phyloP scores from a whole-genome alignment of 108 stramenopile genomes.

The Skeletonema tropicum region DNA sequence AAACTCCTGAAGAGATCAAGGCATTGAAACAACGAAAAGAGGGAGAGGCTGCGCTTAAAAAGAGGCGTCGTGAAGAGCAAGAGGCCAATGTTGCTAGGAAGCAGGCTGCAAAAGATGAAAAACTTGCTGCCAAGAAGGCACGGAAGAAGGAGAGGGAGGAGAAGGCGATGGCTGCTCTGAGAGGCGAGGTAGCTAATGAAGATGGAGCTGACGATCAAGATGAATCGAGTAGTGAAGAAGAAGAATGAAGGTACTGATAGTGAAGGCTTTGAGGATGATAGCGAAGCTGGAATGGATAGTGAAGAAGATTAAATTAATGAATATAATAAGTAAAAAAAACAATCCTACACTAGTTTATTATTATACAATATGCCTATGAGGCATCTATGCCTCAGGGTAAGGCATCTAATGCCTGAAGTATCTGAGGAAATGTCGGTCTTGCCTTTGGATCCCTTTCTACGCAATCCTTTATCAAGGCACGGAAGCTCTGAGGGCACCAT shows the following conservation, averaged over 20 bases:
- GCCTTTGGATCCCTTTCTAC: conserved; percentile 67
- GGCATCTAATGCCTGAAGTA: conserved; percentile 69
- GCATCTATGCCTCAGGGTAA: conserved; percentile 49
- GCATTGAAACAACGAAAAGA: conserved; percentile 69
- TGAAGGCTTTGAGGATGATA: conserved; percentile 10
- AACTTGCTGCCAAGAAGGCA: conserved; percentile 67
- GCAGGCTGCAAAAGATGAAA: conserved; percentile 73
- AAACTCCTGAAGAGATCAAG: conserved; percentile 74
- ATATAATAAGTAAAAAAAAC: background rate
- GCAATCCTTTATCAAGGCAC: conserved; percentile 75
- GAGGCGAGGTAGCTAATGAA: conserved; percentile 43
- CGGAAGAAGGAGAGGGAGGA: conserved; percentile 78
- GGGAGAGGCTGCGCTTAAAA: conserved; percentile 66
- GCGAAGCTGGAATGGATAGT: conserved; percentile 18
- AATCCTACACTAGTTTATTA: background rate
- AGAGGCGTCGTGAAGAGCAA: conserved; percentile 79
- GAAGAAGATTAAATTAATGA: conserved; percentile 9
- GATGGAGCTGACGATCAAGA: conserved; percentile 30
- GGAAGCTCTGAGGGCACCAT: conserved; percentile 82
- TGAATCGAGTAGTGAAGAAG: conserved; percentile 44
- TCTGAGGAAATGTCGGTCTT: conserved; percentile 77
- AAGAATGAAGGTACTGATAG: conserved; percentile 26
- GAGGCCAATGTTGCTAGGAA: conserved; percentile 87
- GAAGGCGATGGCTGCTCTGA: conserved; percentile 73
- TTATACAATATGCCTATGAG: background rate